Percentiles rank a stretch among this genome's conserved stretches.
Evolutionary conservation across 2,329 filamentous ascomycete genomes (phyloP).

Genomic region (Fusarium dlaminii): DNA sequence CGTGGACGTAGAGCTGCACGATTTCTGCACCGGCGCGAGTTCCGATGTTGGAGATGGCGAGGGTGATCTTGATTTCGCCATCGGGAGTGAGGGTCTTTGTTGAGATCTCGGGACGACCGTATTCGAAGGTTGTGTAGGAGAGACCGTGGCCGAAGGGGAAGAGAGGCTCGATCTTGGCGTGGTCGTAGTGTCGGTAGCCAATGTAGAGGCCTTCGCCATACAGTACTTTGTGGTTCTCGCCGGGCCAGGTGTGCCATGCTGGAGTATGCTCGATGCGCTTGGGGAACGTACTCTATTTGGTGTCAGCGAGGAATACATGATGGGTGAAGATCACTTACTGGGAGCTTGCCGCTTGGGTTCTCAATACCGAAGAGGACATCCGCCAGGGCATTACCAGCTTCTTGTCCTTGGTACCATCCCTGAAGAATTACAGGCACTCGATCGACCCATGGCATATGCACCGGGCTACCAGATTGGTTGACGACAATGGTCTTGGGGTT

Average conservation of each 20-base stretch:
- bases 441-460: conserved; percentile 74
- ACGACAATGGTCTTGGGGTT: conserved; percentile 75
- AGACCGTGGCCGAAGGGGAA: conserved; percentile 81
- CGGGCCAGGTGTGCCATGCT: conserved; percentile 77
- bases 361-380: conserved; percentile 74
- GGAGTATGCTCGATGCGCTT: conserved; percentile 71
- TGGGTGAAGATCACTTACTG: conserved; percentile 52
- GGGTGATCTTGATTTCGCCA: conserved; percentile 55
- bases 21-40: conserved; percentile 66
- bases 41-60: conserved; percentile 66
- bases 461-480: conserved; percentile 53
- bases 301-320: neutral
- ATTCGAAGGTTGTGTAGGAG: conserved; percentile 76
- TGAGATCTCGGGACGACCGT: conserved; percentile 65
- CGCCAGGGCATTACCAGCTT: conserved; percentile 74
- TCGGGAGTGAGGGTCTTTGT: conserved; percentile 51
- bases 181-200: conserved; percentile 79
- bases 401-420: conserved; percentile 63
- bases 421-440: conserved; percentile 74
- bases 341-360: conserved; percentile 74
- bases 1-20: conserved; percentile 74
- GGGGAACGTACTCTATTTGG: conserved; percentile 69
- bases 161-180: conserved; percentile 64
- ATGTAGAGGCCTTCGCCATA: conserved; percentile 80
- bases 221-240: conserved; percentile 72